Evolutionary conservation across 2,329 filamentous ascomycete genomes (phyloP), one percentile per base, ranked within the genome.

Genomic region (Ceratocystis lukuohia): DNA sequence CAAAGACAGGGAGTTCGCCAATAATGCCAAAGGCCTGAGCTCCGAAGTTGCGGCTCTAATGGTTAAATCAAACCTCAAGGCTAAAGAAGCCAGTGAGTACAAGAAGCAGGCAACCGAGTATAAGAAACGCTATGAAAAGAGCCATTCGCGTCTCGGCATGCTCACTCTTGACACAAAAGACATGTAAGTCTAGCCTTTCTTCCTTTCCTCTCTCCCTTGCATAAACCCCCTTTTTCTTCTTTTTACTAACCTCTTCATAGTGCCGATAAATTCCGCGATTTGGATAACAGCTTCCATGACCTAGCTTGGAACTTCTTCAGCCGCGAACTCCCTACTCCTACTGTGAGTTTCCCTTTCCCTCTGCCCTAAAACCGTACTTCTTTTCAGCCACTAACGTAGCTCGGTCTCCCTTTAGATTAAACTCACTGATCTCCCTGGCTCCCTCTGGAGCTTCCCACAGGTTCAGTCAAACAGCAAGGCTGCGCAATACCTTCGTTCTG

Each of bases 261-360:
- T 61, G 64, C 63, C 25, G 59, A 64, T 48, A 68, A 68, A 63
- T 68, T 68, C 66, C 64, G 66, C 44, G 66, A 68, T 50, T 53
- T 68, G 25, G 66, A 68, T 25, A 68, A 65, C 59, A 68, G 64
- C 10, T 65, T 68, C 41, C 66, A 68, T n/a, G 64, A 68, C n/a
- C 61, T 68, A 22, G 66, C 64, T 7, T 66, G 66, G 64, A 68
- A 68, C 66, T 68, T 68, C 41, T 68, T 68, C 25, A 53, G 33
- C 25, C 66, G 57, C 15, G 66, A 68, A 53, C 37, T 68, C 25
- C 41, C 64, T 8, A 61, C 61, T 44, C 46, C 66, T 45, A 20
- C 25, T 15, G 64, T 65, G 59, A 62, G 61, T 46, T 15, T 53
- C 10, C 25, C 59, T 20, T 44, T 28, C 37, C 41, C 41, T 7